phyloP scores from a whole-genome alignment of 2,329 filamentous ascomycete genomes.

The Claviceps pazoutovae region DNA sequence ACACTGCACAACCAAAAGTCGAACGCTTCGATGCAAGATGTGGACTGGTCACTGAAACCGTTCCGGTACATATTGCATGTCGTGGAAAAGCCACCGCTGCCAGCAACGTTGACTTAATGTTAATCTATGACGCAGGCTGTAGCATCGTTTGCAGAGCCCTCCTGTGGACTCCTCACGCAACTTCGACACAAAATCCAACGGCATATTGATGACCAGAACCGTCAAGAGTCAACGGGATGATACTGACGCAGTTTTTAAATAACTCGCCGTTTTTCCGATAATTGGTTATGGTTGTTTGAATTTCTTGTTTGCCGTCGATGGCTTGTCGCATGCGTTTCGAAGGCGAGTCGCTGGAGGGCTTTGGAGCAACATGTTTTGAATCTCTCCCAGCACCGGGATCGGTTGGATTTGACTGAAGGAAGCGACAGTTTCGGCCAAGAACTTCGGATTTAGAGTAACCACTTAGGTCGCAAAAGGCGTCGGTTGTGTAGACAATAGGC shows the following conservation, averaged over 20 bases:
- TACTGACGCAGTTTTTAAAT: slow-evolving; percentile 74
- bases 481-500: slow-evolving; percentile 75
- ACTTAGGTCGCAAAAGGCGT: slow-evolving; percentile 64
- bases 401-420: slow-evolving; percentile 53
- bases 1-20: too few species aligned
- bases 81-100: too few species aligned
- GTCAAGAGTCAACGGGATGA: slow-evolving; percentile 65
- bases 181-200: slow-evolving; percentile 68
- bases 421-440: slow-evolving; percentile 68
- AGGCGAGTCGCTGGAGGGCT: slow-evolving; percentile 30
- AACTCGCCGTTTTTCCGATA: slow-evolving; percentile 67
- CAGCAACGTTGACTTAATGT: too few species aligned
- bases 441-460: slow-evolving; percentile 65
- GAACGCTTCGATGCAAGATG: neutral
- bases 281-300: slow-evolving; percentile 50
- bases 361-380: neutral
- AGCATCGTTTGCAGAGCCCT: too few species aligned
- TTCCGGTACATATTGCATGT: too few species aligned
- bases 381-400: slow-evolving; percentile 29
- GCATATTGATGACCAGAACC: slow-evolving; percentile 53
- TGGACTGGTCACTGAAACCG: neutral
- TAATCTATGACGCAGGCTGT: too few species aligned
- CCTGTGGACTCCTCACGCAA: slow-evolving; percentile 20
- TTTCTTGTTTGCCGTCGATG: slow-evolving; percentile 29
- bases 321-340: slow-evolving; percentile 39